These are phyloP conservation scores for Kondoa subrosea DNA, from an alignment of 768 basidiomycete species.

Conservation along the genomic window DNA sequence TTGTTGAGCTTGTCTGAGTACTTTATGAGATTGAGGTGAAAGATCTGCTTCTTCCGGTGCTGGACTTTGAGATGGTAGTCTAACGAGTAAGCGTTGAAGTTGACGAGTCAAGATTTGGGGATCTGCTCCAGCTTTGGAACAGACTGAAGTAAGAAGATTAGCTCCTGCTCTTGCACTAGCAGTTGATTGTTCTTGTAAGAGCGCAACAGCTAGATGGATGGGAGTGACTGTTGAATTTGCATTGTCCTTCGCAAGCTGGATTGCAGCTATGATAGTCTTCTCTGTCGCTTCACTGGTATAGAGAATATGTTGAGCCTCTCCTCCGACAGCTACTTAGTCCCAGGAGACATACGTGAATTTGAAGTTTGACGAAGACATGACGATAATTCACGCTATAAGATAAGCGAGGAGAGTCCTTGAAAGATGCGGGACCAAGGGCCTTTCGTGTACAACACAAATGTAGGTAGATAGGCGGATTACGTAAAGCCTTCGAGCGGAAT, in stretches of 20 bases:
- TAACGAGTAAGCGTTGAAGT: constrained; percentile 59
- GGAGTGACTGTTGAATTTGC: constrained; percentile 35
- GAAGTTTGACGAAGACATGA: neutral
- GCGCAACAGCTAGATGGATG: constrained; percentile 59
- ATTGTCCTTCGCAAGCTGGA: constrained; percentile 15
- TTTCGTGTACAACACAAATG: no score
- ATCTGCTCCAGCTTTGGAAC: constrained; percentile 71
- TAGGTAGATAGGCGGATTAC: no score
- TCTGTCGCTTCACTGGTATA: neutral
- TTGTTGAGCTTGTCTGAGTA: constrained; percentile 57
- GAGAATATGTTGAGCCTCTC: no score
- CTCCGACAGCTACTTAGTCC: neutral
- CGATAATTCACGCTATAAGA: no score
- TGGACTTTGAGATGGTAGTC: constrained; percentile 66
- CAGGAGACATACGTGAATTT: neutral
- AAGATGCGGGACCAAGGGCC: no score
- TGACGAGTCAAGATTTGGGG: constrained; percentile 47
- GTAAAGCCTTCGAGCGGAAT: no score
- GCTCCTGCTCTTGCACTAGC: constrained; percentile 26
- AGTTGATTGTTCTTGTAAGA: constrained; percentile 48
- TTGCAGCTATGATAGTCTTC: neutral
- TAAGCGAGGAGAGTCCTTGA: no score
- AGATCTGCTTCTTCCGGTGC: constrained; percentile 63
- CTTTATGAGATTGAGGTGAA: constrained; percentile 42
- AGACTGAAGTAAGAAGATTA: constrained; percentile 55